Percentiles rank a stretch among this genome's conserved stretches.
These are phyloP conservation scores for Coemansia furcata DNA, from an alignment of 192 early-diverging fungal genomes.

Conservation along the genomic window DNA sequence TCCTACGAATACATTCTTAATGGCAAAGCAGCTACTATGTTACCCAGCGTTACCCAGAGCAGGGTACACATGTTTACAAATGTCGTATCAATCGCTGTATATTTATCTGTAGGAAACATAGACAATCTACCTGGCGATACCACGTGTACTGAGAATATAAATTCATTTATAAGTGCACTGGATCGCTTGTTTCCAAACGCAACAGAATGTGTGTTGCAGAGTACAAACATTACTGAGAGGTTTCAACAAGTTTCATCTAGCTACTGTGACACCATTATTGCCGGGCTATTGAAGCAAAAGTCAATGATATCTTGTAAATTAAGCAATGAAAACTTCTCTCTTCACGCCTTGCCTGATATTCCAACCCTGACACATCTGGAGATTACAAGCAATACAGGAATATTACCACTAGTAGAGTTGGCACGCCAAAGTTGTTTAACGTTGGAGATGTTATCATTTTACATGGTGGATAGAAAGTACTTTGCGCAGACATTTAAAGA, in stretches of 20 bases:
- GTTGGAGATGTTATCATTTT: not conserved
- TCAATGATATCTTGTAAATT: not conserved
- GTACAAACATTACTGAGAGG: not conserved
- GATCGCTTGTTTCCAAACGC: not conserved
- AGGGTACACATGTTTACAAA: not conserved
- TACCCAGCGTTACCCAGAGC: not conserved
- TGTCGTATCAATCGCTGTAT: not conserved
- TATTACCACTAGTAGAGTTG: not conserved
- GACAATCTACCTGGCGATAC: not conserved
- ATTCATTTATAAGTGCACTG: not conserved
- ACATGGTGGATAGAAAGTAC: not conserved
- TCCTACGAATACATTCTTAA: not conserved
- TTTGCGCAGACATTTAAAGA: too few species aligned
- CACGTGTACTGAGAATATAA: not conserved
- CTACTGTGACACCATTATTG: not conserved
- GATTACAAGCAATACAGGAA: not conserved
- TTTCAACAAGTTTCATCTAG: not conserved
- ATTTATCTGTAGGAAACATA: not conserved
- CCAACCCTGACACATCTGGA: not conserved
- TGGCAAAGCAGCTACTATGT: not conserved
- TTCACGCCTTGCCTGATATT: not conserved
- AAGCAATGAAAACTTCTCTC: not conserved
- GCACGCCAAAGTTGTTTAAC: slow-evolving; percentile 2
- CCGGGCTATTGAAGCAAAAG: not conserved
- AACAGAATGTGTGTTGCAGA: not conserved